Conservation (phyloP, 2,329 filamentous ascomycete genomes). For the Sporothrix mexicana region DNA sequence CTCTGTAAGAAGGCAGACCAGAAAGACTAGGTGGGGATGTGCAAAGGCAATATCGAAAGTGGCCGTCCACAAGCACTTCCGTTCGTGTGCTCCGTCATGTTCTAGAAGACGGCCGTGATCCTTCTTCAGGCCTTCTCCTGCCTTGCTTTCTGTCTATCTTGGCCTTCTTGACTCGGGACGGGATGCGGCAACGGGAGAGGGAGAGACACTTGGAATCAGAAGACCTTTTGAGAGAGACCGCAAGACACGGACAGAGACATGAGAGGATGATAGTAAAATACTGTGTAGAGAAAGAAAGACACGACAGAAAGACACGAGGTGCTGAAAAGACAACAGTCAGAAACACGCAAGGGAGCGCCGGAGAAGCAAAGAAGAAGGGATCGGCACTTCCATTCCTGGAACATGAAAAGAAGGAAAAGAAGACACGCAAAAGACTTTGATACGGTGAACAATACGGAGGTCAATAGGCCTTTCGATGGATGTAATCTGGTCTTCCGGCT, state of each 20-base stretch:
- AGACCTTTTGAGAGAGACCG: background rate
- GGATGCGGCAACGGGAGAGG: constrained; percentile 21
- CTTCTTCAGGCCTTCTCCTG: background rate
- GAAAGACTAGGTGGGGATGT: background rate
- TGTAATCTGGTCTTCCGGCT: background rate
- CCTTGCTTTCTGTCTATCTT: background rate
- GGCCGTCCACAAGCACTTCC: background rate
- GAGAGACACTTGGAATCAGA: constrained; percentile 11
- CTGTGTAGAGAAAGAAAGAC: background rate
- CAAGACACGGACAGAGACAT: background rate
- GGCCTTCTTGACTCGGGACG: background rate
- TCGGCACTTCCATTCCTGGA: constrained; percentile 10
- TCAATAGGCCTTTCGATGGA: background rate
- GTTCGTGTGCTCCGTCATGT: constrained; percentile 14
- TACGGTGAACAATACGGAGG: background rate
- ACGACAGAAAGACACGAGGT: too few species aligned
- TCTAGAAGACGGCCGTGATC: constrained; percentile 15
- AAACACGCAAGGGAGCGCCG: constrained; percentile 19
- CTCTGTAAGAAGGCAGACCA: background rate
- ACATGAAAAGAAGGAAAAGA: constrained; percentile 2
- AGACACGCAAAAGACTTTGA: background rate
- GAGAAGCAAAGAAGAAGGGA: background rate
- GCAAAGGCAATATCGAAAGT: background rate
- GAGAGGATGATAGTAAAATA: background rate
- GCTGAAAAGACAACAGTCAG: background rate